Conservation (phyloP, 1,284 basidiomycete genomes). For the Leccinum insolens region DNA sequence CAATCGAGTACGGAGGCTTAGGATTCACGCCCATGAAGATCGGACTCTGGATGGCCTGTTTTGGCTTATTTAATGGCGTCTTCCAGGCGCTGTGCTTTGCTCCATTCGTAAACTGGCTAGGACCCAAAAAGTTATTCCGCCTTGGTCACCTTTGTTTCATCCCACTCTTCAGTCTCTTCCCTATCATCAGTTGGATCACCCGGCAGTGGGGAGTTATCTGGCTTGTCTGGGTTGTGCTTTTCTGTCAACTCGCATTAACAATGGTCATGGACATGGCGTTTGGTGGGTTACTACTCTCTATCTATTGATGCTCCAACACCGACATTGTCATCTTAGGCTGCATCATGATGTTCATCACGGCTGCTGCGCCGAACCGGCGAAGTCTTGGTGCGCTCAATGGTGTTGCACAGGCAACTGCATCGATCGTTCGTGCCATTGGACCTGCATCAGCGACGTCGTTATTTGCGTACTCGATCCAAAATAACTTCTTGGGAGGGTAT, state of each 20-base stretch:
- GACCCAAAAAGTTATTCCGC: conserved; percentile 54
- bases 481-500: conserved; percentile 38
- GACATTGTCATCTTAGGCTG: conserved; percentile 5
- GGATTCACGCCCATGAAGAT: conserved; percentile 56
- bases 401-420: conserved; percentile 53
- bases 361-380: conserved; percentile 34
- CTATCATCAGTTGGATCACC: conserved; percentile 52
- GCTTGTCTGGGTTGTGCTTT: conserved; percentile 27
- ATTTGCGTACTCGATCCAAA: conserved; percentile 41
- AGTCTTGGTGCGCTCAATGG: conserved; percentile 55
- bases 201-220: conserved; percentile 26
- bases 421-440: conserved; percentile 49
- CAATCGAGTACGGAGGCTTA: conserved; percentile 59
- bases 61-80: conserved; percentile 57
- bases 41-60: conserved; percentile 50
- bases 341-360: conserved; percentile 35
- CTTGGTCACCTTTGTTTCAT: conserved; percentile 49
- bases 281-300: conserved; percentile 16
- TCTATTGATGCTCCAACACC: neutral
- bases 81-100: conserved; percentile 62
- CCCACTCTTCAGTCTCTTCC: conserved; percentile 56
- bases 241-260: conserved; percentile 23
- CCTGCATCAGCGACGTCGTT: conserved; percentile 42
- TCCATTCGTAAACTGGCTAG: conserved; percentile 48
- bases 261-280: conserved; percentile 31